Base-by-base conservation (phyloP, 768 basidiomycete genomes). In the Amanita jacksonii region DNA sequence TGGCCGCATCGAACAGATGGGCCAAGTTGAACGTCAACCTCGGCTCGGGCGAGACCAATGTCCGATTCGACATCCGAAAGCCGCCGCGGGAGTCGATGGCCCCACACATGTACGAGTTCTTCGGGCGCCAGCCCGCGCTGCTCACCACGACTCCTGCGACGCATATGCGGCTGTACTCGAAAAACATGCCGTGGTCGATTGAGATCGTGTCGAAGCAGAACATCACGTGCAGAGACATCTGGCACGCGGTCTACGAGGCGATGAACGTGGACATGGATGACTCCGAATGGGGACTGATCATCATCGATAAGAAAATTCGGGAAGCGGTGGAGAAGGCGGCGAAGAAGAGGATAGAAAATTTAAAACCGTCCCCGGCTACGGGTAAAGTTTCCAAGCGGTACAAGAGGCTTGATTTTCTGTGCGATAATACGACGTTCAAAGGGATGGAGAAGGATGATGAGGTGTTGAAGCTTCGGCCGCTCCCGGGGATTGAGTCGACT, bases 381-480 rank as follows among this genome's bases (percentile, higher is more conserved):
- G 48, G 40, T 4, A 64, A 69, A 43, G 53, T 51, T 37, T 63
- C 60, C 12, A 51, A 57, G 47, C 51, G 53, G 40, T 48, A 75
- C 38, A 76, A 69, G 58, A 60, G 83, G 50, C 73, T 85, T 7
- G 83, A 85, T 58, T 79, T 68, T 63, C 53, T 85, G 5, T 83
- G 80, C 4, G 73, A 75, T 28, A 55, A 51, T 24, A 75, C 74
- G 7, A 57, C 74, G 30, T 85, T 85, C 55, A 73, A 65, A 47
- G 83, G 83, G 1, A 53, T 85, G 49, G 75, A 78, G 52, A 70
- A 60, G 58, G 74, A 81, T 47, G 74, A 76, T 8, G 75, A 73
- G 5, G 79, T 70, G 53, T 66, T 64, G 45, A 76, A 72, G 54
- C 54, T 61, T 54, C 65, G 77, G 46, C 47, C 71, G 38, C 44